Conservation (phyloP, 2,329 filamentous ascomycete genomes). For the Cercospora berteroae region DNA sequence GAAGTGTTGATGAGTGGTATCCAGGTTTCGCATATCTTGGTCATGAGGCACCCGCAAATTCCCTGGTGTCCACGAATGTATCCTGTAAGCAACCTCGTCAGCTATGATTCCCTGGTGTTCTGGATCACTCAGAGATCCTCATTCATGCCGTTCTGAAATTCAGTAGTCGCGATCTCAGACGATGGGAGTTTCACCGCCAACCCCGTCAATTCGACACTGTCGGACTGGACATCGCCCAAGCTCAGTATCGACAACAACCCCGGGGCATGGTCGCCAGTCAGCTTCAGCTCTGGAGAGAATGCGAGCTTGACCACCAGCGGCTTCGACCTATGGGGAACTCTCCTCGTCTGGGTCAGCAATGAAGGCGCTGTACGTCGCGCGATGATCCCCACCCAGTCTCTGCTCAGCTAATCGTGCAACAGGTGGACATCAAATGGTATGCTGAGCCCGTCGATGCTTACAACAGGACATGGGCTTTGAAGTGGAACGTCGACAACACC, state of each 20-base stretch:
- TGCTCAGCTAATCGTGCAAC: neutral
- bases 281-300: conserved; percentile 18
- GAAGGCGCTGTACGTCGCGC: conserved; percentile 8
- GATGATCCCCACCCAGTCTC: neutral
- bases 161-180: conserved; percentile 16
- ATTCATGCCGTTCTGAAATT: conserved; percentile 19
- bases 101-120: neutral
- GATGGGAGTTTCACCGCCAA: conserved; percentile 14
- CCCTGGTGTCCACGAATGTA: conserved; percentile 20
- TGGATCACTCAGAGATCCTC: conserved; percentile 3
- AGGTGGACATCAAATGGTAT: conserved; percentile 22
- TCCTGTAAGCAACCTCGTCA: conserved; percentile 20
- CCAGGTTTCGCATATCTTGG: conserved; percentile 23
- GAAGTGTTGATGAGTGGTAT: neutral
- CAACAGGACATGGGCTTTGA: conserved; percentile 18
- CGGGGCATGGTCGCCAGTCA: conserved; percentile 19
- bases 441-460: conserved; percentile 15
- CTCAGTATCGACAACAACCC: conserved; percentile 20
- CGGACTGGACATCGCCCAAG: conserved; percentile 23
- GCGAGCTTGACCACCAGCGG: conserved; percentile 21
- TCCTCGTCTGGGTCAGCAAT: conserved; percentile 22
- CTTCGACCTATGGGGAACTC: conserved; percentile 21
- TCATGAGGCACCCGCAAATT: conserved; percentile 12
- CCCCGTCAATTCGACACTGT: conserved; percentile 14
- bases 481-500: conserved; percentile 26